phyloP scores from a whole-genome alignment of 768 basidiomycete genomes.

The Cystobasidium ongulense region DNA sequence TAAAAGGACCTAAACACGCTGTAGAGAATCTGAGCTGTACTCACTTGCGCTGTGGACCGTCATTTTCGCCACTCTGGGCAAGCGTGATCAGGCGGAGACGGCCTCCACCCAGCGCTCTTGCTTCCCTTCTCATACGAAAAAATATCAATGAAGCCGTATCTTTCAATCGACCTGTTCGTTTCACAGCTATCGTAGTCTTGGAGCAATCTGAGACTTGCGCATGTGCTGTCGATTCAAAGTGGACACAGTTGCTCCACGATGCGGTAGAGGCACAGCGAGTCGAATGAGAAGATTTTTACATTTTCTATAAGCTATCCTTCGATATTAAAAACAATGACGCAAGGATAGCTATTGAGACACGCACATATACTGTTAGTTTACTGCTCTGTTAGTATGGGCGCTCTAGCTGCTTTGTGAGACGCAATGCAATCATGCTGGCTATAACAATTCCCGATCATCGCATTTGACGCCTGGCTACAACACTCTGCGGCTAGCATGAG shows the following conservation, averaged over 20 bases:
- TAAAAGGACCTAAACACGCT: too few species aligned
- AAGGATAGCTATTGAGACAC: background rate
- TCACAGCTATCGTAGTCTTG: background rate
- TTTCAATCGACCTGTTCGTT: constrained; percentile 17
- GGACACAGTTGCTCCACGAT: constrained; percentile 24
- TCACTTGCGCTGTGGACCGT: too few species aligned
- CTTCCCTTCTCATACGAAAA: background rate
- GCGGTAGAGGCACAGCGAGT: constrained; percentile 30
- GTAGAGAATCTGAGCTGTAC: too few species aligned
- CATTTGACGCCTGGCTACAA: too few species aligned
- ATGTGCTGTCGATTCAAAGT: background rate
- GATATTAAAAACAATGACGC: background rate
- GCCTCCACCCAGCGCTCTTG: background rate
- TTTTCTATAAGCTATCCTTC: constrained; percentile 4
- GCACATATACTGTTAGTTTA: constrained; percentile 17
- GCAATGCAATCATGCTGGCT: background rate
- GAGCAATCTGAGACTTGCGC: background rate
- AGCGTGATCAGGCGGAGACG: background rate
- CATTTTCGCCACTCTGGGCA: too few species aligned
- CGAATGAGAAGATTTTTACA: background rate
- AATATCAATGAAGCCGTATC: constrained; percentile 22
- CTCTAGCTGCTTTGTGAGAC: background rate
- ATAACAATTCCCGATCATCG: background rate
- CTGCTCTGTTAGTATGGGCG: background rate
- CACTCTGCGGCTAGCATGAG: background rate